These are phyloP conservation scores for Coniochaeta prunicola DNA, from an alignment of 2,329 filamentous ascomycete genomes.

Conservation along the genomic window DNA sequence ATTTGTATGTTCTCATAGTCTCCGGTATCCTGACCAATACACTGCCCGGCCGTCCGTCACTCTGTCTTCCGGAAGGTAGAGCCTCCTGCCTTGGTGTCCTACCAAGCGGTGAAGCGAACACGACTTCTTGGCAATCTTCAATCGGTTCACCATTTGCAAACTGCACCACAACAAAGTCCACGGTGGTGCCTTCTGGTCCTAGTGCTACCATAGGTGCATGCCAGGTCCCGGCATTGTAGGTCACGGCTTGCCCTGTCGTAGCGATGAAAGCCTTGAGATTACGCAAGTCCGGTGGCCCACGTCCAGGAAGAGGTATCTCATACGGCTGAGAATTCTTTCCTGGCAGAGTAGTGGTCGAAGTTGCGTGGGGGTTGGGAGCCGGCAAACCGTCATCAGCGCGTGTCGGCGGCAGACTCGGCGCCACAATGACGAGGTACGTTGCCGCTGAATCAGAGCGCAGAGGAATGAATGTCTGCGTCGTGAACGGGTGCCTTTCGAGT, in stretches of 20 bases:
- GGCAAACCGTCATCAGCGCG: slow-evolving; percentile 29
- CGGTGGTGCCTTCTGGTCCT: slow-evolving; percentile 39
- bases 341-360: slow-evolving; percentile 6
- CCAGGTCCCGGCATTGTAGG: slow-evolving; percentile 87
- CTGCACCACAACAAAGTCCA: slow-evolving; percentile 88
- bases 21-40: slow-evolving; percentile 26
- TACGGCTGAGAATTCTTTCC: slow-evolving; percentile 24
- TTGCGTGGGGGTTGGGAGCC: slow-evolving; percentile 17
- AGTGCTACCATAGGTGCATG: slow-evolving; percentile 94
- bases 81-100: background rate
- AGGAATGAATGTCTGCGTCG: slow-evolving; percentile 87
- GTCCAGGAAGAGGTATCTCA: slow-evolving; percentile 37
- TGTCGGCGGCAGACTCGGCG: slow-evolving; percentile 60
- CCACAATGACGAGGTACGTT: slow-evolving; percentile 80
- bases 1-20: background rate
- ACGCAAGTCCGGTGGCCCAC: slow-evolving; percentile 64
- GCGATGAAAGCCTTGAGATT: slow-evolving; percentile 73
- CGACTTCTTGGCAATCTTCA: slow-evolving; percentile 86
- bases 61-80: background rate
- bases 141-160: slow-evolving; percentile 73
- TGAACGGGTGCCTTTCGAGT: slow-evolving; percentile 88
- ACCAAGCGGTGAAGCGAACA: slow-evolving; percentile 18
- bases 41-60: slow-evolving; percentile 20
- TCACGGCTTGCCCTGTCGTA: slow-evolving; percentile 72
- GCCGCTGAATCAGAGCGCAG: slow-evolving; percentile 39